phyloP scores from a whole-genome alignment of 2,329 filamentous ascomycete genomes.

The Diaporthe humulicola region DNA sequence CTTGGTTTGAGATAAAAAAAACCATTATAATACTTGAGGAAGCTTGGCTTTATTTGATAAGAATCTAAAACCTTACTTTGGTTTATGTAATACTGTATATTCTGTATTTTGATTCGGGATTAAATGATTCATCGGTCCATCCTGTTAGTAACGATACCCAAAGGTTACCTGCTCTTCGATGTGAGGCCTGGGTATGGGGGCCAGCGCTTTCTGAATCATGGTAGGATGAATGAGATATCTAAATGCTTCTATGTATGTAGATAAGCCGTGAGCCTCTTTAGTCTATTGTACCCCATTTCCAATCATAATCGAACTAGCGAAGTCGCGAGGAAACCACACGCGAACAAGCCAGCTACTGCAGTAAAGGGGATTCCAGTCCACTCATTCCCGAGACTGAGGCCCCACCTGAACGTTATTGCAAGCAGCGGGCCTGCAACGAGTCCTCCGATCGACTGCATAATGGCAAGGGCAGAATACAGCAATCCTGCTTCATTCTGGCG shows the following conservation, averaged over 20 bases:
- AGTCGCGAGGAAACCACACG: not conserved
- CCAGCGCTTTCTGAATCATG: not conserved
- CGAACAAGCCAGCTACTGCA: conserved; percentile 29
- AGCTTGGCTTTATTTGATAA: too few species aligned
- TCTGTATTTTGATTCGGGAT: too few species aligned
- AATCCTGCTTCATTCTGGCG: conserved; percentile 27
- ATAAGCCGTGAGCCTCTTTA: not conserved
- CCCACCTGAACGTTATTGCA: conserved; percentile 15
- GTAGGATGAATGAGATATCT: not conserved
- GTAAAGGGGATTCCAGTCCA: conserved; percentile 24
- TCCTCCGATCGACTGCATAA: conserved; percentile 9
- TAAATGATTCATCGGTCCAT: too few species aligned
- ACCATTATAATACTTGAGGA: too few species aligned
- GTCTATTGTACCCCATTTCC: not conserved
- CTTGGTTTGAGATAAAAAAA: too few species aligned
- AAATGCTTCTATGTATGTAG: not conserved
- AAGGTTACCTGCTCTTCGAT: too few species aligned
- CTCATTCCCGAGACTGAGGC: conserved; percentile 17
- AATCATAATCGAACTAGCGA: not conserved
- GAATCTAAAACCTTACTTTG: too few species aligned
- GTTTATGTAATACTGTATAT: too few species aligned
- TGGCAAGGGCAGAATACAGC: conserved; percentile 22
- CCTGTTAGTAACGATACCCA: too few species aligned
- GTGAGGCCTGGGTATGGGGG: too few species aligned
- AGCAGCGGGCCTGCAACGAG: conserved; percentile 26